These are phyloP conservation scores for Byssoonygena ceratinophila DNA, from an alignment of 2,329 filamentous ascomycete genomes.

Conservation along the genomic window DNA sequence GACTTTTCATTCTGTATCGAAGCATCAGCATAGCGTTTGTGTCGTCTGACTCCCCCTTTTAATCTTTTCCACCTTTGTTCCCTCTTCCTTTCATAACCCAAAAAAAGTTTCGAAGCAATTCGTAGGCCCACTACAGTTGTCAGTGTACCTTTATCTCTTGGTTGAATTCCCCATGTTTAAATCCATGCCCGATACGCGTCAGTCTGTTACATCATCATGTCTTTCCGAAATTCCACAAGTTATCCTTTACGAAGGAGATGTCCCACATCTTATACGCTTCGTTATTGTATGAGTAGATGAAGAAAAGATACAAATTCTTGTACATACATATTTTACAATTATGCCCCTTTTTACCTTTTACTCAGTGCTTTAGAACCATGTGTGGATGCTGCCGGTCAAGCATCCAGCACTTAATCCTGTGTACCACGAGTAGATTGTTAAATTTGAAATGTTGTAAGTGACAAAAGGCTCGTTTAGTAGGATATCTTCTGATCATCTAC, in stretches of 20 bases:
- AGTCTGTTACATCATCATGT: neutral
- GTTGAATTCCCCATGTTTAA: neutral
- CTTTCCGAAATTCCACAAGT: neutral
- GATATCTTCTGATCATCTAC: too few relatives aligned
- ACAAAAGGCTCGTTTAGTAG: too few relatives aligned
- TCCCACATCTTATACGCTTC: neutral
- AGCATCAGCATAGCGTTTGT: slow-evolving; percentile 3
- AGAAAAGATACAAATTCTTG: neutral
- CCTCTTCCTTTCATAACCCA: neutral
- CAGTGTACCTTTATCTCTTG: neutral
- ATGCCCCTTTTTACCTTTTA: neutral
- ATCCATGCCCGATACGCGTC: too few relatives aligned
- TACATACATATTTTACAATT: neutral
- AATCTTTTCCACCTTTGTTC: neutral
- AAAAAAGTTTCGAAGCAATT: neutral
- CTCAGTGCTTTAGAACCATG: neutral
- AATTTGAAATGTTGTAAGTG: too few relatives aligned
- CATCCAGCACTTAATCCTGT: too few relatives aligned
- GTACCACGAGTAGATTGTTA: too few relatives aligned
- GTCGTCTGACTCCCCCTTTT: neutral
- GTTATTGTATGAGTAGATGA: neutral
- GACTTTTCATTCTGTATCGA: neutral
- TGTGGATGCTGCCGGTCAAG: too few relatives aligned
- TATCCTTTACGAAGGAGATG: neutral
- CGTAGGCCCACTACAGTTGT: neutral